Conservation (phyloP, 129 eudicot species). For the Lactuca sativa region DNA sequence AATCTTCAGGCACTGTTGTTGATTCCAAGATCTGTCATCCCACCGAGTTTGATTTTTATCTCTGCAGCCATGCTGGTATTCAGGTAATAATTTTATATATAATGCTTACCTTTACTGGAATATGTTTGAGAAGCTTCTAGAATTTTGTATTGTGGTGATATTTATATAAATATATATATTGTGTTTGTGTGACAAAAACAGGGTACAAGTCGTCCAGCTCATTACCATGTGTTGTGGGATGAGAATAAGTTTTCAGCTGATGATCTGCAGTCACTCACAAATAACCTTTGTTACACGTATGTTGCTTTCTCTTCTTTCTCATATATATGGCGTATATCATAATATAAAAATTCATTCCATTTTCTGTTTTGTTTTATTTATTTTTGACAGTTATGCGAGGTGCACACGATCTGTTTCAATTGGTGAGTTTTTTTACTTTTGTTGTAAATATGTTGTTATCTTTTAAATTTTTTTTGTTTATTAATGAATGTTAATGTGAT, state of each 20-base stretch:
- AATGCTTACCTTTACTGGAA: too few relatives aligned
- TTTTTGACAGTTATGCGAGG: conserved; percentile 65
- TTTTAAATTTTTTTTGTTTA: too few relatives aligned
- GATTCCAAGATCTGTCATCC: conserved; percentile 95
- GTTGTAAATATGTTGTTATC: background rate
- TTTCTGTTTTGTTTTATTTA: background rate
- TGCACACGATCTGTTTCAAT: conserved; percentile 96
- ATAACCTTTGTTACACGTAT: conserved; percentile 88
- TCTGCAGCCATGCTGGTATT: conserved; percentile 95
- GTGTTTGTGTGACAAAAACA: conserved; percentile 16
- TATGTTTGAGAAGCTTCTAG: background rate
- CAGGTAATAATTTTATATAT: conserved; percentile 40
- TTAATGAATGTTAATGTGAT: too few relatives aligned
- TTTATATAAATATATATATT: too few relatives aligned
- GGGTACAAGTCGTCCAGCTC: conserved; percentile 97
- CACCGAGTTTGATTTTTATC: conserved; percentile 84
- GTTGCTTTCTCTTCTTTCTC: background rate
- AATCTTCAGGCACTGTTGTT: conserved; percentile 74
- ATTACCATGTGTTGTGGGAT: conserved; percentile 97
- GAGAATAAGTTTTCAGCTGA: conserved; percentile 86
- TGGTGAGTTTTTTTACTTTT: conserved; percentile 43
- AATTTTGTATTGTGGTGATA: background rate
- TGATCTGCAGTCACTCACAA: conserved; percentile 71
- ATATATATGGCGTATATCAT: too few relatives aligned
- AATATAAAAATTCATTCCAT: too few relatives aligned